phyloP scores from a whole-genome alignment of 371 early-diverging fungal species.

The Blakeslea trispora region DNA sequence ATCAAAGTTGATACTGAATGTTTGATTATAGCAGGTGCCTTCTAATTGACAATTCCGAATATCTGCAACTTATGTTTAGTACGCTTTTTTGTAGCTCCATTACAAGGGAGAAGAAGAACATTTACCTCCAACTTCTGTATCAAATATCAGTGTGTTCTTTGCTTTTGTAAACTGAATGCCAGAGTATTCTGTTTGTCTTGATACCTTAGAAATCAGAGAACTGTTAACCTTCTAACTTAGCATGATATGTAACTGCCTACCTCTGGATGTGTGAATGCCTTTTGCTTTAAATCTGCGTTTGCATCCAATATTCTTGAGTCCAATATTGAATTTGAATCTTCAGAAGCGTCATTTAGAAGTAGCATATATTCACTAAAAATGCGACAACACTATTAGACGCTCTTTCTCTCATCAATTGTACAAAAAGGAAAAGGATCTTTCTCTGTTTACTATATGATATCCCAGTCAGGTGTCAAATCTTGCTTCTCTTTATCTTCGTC shows the following conservation, averaged over 20 bases:
- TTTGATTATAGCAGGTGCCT: constrained; percentile 21
- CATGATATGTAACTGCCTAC: too few species aligned
- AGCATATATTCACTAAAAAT: constrained; percentile 41
- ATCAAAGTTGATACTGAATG: constrained; percentile 30
- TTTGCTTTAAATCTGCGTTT: constrained; percentile 27
- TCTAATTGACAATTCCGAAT: constrained; percentile 35
- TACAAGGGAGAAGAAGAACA: too few species aligned
- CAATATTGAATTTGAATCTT: constrained; percentile 30
- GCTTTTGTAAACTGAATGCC: constrained; percentile 19
- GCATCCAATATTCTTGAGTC: constrained; percentile 25
- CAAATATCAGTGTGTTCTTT: constrained; percentile 11
- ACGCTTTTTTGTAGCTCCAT: background rate
- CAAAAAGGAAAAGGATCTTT: background rate
- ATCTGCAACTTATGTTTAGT: constrained; percentile 8
- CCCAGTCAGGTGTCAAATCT: constrained; percentile 11
- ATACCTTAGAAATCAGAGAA: too few species aligned
- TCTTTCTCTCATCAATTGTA: background rate
- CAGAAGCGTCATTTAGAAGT: constrained; percentile 23
- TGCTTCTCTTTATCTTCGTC: constrained; percentile 3
- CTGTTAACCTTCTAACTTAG: too few species aligned
- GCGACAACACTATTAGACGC: too few species aligned
- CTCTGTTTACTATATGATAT: constrained; percentile 22
- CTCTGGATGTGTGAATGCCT: constrained; percentile 23
- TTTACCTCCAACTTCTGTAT: constrained; percentile 10
- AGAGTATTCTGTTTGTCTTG: constrained; percentile 25